Percentiles rank a stretch among this genome's conserved stretches.
These are phyloP conservation scores for Brettanomyces nanus DNA, from an alignment of 805 yeast genomes.

Conservation along the genomic window DNA sequence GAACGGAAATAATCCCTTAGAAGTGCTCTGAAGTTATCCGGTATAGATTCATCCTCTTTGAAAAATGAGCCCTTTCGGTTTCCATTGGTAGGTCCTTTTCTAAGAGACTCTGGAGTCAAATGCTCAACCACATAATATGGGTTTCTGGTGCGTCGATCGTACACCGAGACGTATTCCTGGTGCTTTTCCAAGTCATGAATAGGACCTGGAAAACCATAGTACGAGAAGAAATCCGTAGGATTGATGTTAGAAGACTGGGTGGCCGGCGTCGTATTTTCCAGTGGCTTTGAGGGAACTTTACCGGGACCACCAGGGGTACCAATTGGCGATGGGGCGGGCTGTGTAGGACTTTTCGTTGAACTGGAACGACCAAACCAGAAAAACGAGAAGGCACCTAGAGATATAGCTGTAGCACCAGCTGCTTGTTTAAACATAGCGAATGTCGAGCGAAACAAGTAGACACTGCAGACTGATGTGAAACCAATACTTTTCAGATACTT, in stretches of 20 bases:
- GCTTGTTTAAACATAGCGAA: constrained; percentile 13
- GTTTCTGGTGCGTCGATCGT: constrained; percentile 74
- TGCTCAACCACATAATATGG: constrained; percentile 88
- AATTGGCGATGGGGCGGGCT: constrained; percentile 10
- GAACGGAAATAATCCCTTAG: constrained; percentile 85
- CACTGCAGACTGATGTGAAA: too few relatives aligned
- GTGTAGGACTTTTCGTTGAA: constrained; percentile 11
- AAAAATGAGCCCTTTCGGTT: constrained; percentile 79
- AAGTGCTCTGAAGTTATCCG: constrained; percentile 64
- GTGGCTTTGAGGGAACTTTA: constrained; percentile 8
- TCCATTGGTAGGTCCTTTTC: constrained; percentile 38
- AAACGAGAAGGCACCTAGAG: constrained; percentile 19
- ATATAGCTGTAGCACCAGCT: constrained; percentile 10
- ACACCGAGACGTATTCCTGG: constrained; percentile 76
- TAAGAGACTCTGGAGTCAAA: constrained; percentile 64
- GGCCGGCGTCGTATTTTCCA: constrained; percentile 5
- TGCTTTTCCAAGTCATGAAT: constrained; percentile 72
- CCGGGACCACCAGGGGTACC: background rate
- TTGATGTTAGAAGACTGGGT: constrained; percentile 33
- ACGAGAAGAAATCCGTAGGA: constrained; percentile 70
- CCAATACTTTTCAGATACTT: too few relatives aligned
- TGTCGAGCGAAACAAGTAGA: too few relatives aligned
- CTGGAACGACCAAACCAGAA: constrained; percentile 24
- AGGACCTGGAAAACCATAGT: constrained; percentile 95
- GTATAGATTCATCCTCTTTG: constrained; percentile 79